These are phyloP conservation scores for Neopestalotiopsis sp. DNA, from an alignment of 2,329 filamentous ascomycete species.

Conservation along the genomic window DNA sequence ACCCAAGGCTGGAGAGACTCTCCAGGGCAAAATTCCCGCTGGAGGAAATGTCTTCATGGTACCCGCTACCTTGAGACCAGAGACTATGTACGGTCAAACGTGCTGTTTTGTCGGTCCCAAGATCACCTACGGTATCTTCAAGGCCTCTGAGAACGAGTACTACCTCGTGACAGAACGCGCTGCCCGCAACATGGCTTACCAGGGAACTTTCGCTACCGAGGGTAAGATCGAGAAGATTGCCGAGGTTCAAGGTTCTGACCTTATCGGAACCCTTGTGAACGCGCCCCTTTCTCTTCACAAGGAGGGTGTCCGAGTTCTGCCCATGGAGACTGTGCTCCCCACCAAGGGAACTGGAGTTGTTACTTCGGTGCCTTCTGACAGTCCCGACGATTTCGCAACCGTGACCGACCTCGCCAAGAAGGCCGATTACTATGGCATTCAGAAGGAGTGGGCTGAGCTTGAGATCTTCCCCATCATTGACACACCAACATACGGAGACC, in stretches of 20 bases:
- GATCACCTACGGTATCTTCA: conserved; percentile 88
- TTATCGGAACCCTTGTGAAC: conserved; percentile 87
- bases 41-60: conserved; percentile 86
- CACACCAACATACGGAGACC: conserved; percentile 85
- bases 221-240: conserved; percentile 77
- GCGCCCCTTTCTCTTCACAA: conserved; percentile 88
- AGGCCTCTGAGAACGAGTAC: conserved; percentile 78
- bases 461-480: conserved; percentile 90
- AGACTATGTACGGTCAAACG: conserved; percentile 99
- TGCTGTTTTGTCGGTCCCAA: conserved; percentile 94
- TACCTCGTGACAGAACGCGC: conserved; percentile 83
- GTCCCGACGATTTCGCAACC: conserved; percentile 93
- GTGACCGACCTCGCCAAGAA: conserved; percentile 90
- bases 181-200: conserved; percentile 96
- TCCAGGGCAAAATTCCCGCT: conserved; percentile 80
- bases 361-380: conserved; percentile 93
- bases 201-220: conserved; percentile 81
- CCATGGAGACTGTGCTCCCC: conserved; percentile 92
- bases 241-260: conserved; percentile 77
- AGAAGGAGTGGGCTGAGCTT: conserved; percentile 94
- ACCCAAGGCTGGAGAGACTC: conserved; percentile 70
- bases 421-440: conserved; percentile 92
- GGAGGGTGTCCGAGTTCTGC: conserved; percentile 84
- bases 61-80: conserved; percentile 88
- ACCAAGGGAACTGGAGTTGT: conserved; percentile 97